phyloP scores from a whole-genome alignment of 768 basidiomycete genomes.

The Macrolepiota dolichaula region DNA sequence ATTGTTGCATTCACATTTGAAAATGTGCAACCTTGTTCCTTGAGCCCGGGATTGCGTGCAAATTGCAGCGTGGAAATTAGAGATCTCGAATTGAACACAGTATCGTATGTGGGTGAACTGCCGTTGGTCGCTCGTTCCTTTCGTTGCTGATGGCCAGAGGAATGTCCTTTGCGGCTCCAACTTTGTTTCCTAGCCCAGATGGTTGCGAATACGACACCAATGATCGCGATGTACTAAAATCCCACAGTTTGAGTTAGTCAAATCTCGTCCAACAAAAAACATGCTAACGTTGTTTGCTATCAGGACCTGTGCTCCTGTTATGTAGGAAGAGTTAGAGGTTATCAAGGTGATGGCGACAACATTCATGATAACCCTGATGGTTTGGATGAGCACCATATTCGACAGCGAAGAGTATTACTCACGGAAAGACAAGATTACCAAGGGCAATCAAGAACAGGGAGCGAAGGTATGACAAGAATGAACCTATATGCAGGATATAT shows the following conservation, averaged over 20 bases:
- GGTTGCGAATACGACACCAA: neutral
- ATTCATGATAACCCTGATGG: neutral
- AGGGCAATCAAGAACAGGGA: neutral
- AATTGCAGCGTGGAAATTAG: neutral
- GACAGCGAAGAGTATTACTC: neutral
- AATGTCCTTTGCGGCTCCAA: neutral
- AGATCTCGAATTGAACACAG: neutral
- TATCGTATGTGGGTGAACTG: neutral
- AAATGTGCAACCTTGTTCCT: neutral
- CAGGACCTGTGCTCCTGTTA: neutral
- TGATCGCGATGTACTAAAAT: neutral
- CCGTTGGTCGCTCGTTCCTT: neutral
- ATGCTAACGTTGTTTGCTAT: neutral
- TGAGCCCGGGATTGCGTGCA: neutral
- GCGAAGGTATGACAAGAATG: neutral
- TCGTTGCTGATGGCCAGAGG: neutral
- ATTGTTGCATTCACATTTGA: neutral
- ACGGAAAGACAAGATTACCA: no score
- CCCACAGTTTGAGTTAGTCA: neutral
- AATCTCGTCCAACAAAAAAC: neutral
- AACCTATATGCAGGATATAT: neutral
- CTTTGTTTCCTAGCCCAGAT: neutral
- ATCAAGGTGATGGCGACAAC: neutral
- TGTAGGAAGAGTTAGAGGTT: neutral
- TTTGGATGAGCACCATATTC: neutral